Conservation (phyloP, 495 filamentous ascomycete species). For the Podospora bellae-mahoneyi region DNA sequence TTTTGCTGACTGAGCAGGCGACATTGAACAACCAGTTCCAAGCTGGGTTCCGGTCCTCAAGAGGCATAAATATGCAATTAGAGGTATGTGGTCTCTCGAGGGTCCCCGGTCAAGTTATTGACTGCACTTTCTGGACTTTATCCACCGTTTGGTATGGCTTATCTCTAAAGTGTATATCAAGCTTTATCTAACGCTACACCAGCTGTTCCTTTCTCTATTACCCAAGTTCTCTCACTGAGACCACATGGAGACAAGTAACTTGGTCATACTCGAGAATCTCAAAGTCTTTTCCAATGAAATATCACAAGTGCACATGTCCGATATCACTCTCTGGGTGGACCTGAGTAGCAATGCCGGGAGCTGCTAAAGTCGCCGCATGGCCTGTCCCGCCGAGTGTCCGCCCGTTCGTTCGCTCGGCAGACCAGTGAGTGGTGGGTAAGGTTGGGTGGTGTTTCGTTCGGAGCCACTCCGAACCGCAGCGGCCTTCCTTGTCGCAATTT, state of each 20-base stretch:
- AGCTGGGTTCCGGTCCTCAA: neutral
- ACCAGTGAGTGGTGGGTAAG: constrained; percentile 8
- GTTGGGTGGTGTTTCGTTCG: constrained; percentile 1
- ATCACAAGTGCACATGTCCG: neutral
- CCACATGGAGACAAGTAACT: constrained; percentile 7
- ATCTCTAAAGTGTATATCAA: neutral
- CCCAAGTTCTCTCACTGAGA: neutral
- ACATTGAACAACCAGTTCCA: neutral
- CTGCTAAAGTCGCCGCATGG: constrained; percentile 8
- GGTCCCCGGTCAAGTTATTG: neutral
- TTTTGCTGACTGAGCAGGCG: neutral
- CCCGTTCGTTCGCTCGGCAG: constrained; percentile 8
- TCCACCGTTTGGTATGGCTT: neutral
- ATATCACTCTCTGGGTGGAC: constrained; percentile 11
- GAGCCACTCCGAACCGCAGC: constrained; percentile 19
- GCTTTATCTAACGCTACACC: neutral
- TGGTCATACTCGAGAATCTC: neutral
- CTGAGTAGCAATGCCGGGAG: constrained; percentile 13
- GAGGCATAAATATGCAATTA: neutral
- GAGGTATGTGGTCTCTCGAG: neutral
- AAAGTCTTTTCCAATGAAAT: constrained; percentile 5
- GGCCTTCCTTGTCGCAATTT: constrained; percentile 27
- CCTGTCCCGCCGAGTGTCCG: constrained; percentile 7
- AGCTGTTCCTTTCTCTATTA: neutral
- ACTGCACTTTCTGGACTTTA: neutral